Percentiles rank a stretch among this genome's conserved stretches.
Conservation (phyloP, 257 asterid genomes). For the Buddleja alternifolia region DNA sequence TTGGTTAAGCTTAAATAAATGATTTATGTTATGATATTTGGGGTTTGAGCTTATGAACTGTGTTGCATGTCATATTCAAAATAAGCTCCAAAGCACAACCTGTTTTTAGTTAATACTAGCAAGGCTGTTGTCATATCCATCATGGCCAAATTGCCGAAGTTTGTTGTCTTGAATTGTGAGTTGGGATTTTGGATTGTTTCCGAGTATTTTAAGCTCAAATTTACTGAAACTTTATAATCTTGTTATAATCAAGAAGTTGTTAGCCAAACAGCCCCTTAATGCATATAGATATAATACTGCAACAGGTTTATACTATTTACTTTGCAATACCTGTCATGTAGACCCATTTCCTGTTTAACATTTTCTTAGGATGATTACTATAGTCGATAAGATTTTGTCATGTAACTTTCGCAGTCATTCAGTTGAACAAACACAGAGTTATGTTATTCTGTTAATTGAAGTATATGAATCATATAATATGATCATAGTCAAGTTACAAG, state of each 20-base stretch:
- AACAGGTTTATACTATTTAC: not conserved
- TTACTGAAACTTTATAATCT: not conserved
- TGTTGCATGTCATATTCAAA: not conserved
- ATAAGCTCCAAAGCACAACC: no score
- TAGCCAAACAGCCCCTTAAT: not conserved
- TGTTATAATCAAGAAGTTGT: not conserved
- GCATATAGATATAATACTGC: not conserved
- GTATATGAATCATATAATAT: not conserved
- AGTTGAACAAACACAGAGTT: not conserved
- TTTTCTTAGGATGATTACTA: not conserved
- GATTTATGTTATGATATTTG: not conserved
- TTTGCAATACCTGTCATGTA: not conserved
- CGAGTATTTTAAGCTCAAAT: not conserved
- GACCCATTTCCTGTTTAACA: no score
- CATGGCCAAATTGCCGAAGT: no score
- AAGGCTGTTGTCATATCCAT: not conserved
- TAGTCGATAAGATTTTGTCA: no score
- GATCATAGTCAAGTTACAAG: not conserved
- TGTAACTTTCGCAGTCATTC: not conserved
- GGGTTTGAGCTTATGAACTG: constrained; percentile 16
- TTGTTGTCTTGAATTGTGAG: no score
- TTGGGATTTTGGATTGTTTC: no score
- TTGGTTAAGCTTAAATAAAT: not conserved
- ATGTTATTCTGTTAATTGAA: not conserved
- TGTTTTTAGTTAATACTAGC: no score